Base-by-base conservation (phyloP, 345 rosid species). In the Salix brachista region DNA sequence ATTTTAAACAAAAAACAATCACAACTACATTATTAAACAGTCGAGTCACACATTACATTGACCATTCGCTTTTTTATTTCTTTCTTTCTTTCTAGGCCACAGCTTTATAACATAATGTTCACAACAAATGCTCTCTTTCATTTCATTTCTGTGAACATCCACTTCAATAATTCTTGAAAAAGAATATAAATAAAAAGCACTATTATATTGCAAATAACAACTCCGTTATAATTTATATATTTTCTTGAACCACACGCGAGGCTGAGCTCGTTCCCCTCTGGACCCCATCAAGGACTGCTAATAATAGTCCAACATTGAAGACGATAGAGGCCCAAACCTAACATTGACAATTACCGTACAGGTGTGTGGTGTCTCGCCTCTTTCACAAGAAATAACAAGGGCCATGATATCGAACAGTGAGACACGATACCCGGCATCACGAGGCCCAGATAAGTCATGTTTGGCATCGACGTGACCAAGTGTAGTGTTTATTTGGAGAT, bases 381-480 rank as follows among this genome's bases (percentile, higher is more conserved):
- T 71, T 67, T 14, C 42, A 12, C 8, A 46, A 32, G 23, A 64
- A 4, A 11, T 8, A 46, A 66, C 65, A 14, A 58, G 36, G 8
- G 70, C 1, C 48, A 73, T 69, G 71, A 60, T 60, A 30, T 32
- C 30, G n/a, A 76, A 87, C 80, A 70, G 82, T 0, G 67, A 44
- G 84, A 87, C 90, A 85, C 13, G 83, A 81, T 83, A 81, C 70
- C 80, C 78, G 60, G 77, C 87, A 77, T 9, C 21, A 13, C 46
- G 34, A 25, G 79, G 54, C 75, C 77, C 78, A 70, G 37, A 44
- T 61, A 30, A 34, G 14, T 25, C 48, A 7, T 58, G 65, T 16
- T 32, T 42, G 68, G 64, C 60, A 16, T 62, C 61, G 44, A 25
- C 6, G 65, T 18, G n/a, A 5, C 17, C 4, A 8, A 19, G 14